phyloP scores from a whole-genome alignment of 2,329 filamentous ascomycete species.

The Gnomoniopsis smithogilvyi region DNA sequence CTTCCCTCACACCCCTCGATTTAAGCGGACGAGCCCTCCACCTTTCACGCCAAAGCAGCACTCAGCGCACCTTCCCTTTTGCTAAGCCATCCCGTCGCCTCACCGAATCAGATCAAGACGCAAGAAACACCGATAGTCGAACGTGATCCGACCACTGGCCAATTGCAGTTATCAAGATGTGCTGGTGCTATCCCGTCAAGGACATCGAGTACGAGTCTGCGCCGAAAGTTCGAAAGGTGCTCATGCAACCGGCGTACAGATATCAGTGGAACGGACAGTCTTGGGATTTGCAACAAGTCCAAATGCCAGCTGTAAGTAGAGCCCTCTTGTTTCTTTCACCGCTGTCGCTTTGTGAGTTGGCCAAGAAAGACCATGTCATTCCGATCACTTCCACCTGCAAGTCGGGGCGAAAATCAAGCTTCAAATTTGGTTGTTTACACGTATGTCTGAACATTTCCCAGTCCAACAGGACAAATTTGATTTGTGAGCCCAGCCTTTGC shows the following conservation, averaged over 20 bases:
- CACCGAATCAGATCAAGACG: neutral
- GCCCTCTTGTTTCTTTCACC: neutral
- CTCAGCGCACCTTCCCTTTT: neutral
- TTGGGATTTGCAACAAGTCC: constrained; percentile 34
- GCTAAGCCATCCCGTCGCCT: neutral
- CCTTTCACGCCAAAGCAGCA: neutral
- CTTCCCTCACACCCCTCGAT: too few species aligned
- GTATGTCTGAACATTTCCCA: too few species aligned
- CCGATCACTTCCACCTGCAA: too few species aligned
- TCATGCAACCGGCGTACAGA: constrained; percentile 26
- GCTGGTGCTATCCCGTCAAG: constrained; percentile 44
- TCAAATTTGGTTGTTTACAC: too few species aligned
- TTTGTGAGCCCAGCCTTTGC: neutral
- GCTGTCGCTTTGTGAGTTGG: neutral
- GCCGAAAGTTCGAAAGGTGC: constrained; percentile 28
- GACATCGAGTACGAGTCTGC: constrained; percentile 45
- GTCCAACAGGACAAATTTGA: too few species aligned
- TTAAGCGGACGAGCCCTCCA: too few species aligned
- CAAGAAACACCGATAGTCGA: neutral
- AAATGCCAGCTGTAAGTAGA: constrained; percentile 30
- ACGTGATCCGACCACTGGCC: neutral
- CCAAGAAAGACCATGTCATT: too few species aligned
- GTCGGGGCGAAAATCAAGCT: too few species aligned
- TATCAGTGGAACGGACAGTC: constrained; percentile 37
- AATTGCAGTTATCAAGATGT: constrained; percentile 36